These are phyloP conservation scores for Zygosaccharomyces rouxii DNA, from an alignment of 805 yeast genomes.

Conservation along the genomic window DNA sequence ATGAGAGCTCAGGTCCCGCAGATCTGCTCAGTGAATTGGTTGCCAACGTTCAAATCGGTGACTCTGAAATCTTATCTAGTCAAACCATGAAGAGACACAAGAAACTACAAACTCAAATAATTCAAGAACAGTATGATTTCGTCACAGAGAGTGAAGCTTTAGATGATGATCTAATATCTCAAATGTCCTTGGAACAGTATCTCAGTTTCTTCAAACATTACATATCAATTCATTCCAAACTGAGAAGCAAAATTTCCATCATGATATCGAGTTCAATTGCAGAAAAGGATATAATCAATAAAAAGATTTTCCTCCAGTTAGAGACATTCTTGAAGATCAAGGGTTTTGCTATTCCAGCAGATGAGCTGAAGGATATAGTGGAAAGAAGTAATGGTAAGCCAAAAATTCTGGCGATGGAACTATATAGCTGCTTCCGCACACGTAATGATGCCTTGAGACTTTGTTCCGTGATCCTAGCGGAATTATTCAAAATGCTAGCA, in stretches of 20 bases:
- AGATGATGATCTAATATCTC: constrained; percentile 33
- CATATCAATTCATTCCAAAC: constrained; percentile 37
- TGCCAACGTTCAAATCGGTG: constrained; percentile 37
- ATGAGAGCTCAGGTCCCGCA: constrained; percentile 33
- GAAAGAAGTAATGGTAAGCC: constrained; percentile 39
- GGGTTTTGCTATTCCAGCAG: constrained; percentile 44
- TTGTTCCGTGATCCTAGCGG: constrained; percentile 35
- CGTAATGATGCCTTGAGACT: constrained; percentile 42
- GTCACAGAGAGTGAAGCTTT: constrained; percentile 30
- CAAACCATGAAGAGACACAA: constrained; percentile 42
- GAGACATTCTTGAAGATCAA: constrained; percentile 44
- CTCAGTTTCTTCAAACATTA: constrained; percentile 34
- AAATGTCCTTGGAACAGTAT: constrained; percentile 35
- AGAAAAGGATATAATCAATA: constrained; percentile 36
- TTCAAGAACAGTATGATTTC: constrained; percentile 42
- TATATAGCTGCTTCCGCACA: constrained; percentile 41
- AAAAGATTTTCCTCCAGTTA: constrained; percentile 38
- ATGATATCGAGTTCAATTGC: constrained; percentile 39
- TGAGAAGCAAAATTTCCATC: constrained; percentile 41
- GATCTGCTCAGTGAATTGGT: constrained; percentile 35
- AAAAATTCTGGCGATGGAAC: constrained; percentile 36
- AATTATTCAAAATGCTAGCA: constrained; percentile 30
- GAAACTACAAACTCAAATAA: constrained; percentile 47
- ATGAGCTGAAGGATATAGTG: constrained; percentile 39
- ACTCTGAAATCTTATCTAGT: constrained; percentile 19